Evolutionary conservation across 305 asterid genomes (phyloP), one percentile per base, ranked within the genome.

Genomic region (Fraxinus angustifolia): DNA sequence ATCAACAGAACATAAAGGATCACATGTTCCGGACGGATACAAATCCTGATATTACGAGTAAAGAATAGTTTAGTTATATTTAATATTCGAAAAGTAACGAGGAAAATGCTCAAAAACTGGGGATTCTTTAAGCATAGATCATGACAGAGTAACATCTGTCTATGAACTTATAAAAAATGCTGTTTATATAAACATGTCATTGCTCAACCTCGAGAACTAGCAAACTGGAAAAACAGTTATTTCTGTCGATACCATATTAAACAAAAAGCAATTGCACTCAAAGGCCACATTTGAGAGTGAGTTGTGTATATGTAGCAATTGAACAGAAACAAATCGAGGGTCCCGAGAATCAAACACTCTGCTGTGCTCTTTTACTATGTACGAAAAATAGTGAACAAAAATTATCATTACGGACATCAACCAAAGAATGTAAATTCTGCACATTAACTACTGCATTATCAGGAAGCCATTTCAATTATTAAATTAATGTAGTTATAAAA

Each of bases 1-100:
- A 81, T 96, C 99, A 81, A 93, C 78, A 23, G 98, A 94, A 87
- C 99, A 96, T 65, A 96, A 85, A 23, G 99, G 98, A 82, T 96
- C 98, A 88, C 99, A 96, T 87, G 89, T 88, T 86, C 98, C 94
- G 6, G 93, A 79, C 65, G 92, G 89, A 81, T 74, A 87, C 76
- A 67, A 76, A 14, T 88, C 90, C 93, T 90, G 82, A 73, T 73
- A 72, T 45, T 56, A 35, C 5, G 10, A 45, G 21, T 45, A 3
- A 34, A 33, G 19, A 56, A 30, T 58, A 60, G 33, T 28, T 23
- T 23, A n/a, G 50, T 28, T 53, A 53, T 19, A 53, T 28, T 8
- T 33, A 60, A 7, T 14, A 33, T 16, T 17, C 0, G 3, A 36
- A 26, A 28, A 68, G 21, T 68, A 68, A 28, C 16, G 38, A 23